Conservation (phyloP, 2,329 filamentous ascomycete genomes). For the Zarea fungicola region DNA sequence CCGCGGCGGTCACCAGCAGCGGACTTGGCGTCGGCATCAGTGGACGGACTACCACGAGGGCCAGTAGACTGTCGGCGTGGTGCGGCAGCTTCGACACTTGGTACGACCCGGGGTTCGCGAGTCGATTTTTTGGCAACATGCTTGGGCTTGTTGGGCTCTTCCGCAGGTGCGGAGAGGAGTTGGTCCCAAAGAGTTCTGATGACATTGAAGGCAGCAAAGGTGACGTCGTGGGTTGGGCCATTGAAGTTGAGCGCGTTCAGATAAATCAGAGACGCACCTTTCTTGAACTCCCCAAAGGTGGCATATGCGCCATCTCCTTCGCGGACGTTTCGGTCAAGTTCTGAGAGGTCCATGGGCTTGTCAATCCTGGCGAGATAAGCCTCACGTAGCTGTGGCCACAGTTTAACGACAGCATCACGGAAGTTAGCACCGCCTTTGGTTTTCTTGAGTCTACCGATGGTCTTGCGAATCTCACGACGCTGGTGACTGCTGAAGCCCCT, state of each 20-base stretch:
- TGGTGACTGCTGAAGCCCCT: constrained; percentile 54
- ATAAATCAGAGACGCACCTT: constrained; percentile 72
- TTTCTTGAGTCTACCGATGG: constrained; percentile 74
- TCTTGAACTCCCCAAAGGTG: constrained; percentile 65
- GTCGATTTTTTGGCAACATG: constrained; percentile 35
- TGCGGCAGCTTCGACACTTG: constrained; percentile 20
- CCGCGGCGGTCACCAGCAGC: constrained; percentile 9
- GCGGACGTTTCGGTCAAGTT: constrained; percentile 77
- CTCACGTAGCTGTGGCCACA: constrained; percentile 70
- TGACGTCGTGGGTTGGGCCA: constrained; percentile 68
- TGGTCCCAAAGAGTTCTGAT: constrained; percentile 51
- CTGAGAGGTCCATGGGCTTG: constrained; percentile 76
- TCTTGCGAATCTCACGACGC: constrained; percentile 57
- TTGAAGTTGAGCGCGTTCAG: constrained; percentile 81
- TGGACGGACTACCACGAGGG: constrained; percentile 25
- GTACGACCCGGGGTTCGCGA: constrained; percentile 28
- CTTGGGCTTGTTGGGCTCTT: constrained; percentile 57
- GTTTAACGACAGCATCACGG: constrained; percentile 67
- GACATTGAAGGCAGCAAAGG: constrained; percentile 48
- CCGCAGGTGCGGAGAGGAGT: constrained; percentile 37
- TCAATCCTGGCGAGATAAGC: constrained; percentile 65
- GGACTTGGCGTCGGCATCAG: constrained; percentile 17
- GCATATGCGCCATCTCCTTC: constrained; percentile 54
- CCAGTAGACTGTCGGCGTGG: constrained; percentile 25
- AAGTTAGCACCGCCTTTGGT: constrained; percentile 76